phyloP scores from a whole-genome alignment of 2,329 filamentous ascomycete genomes.

The Nannizziopsis arthrosporioides region DNA sequence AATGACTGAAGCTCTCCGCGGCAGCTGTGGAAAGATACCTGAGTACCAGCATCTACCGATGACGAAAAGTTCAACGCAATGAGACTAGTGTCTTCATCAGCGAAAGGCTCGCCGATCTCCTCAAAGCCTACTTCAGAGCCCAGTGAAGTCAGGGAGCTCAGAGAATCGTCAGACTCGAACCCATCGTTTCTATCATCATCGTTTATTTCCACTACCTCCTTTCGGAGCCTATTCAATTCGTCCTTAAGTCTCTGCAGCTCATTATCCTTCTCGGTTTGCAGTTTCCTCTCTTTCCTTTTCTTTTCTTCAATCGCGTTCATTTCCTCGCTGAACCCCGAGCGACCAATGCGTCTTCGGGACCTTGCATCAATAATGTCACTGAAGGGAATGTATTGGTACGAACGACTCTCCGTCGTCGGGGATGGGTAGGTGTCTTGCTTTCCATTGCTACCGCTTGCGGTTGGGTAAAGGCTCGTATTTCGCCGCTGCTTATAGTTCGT shows the following conservation, averaged over 20 bases:
- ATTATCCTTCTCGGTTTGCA: conserved; percentile 22
- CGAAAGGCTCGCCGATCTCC: not conserved
- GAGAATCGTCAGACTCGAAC: not conserved
- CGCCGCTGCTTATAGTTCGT: conserved; percentile 6
- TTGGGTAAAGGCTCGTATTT: conserved; percentile 5
- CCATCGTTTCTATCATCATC: not conserved
- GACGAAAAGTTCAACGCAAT: not conserved
- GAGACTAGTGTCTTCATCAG: not conserved
- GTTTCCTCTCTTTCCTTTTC: conserved; percentile 22
- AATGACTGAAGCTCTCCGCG: conserved; percentile 17
- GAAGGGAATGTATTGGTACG: conserved; percentile 31
- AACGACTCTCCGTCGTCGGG: not conserved
- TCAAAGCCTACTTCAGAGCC: not conserved
- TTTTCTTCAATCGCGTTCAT: conserved; percentile 35
- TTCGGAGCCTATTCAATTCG: conserved; percentile 19
- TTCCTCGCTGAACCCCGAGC: conserved; percentile 38
- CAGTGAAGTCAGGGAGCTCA: not conserved
- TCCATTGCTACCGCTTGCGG: conserved; percentile 1
- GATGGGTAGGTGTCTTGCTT: conserved; percentile 1
- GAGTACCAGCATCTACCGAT: conserved; percentile 6
- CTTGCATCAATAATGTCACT: conserved; percentile 34
- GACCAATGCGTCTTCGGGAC: conserved; percentile 33
- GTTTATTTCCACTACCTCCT: conserved; percentile 20
- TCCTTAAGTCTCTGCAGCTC: conserved; percentile 21
- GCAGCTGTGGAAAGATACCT: conserved; percentile 9